Conservation (phyloP, 257 asterid species). For the Solanum appendiculatum region DNA sequence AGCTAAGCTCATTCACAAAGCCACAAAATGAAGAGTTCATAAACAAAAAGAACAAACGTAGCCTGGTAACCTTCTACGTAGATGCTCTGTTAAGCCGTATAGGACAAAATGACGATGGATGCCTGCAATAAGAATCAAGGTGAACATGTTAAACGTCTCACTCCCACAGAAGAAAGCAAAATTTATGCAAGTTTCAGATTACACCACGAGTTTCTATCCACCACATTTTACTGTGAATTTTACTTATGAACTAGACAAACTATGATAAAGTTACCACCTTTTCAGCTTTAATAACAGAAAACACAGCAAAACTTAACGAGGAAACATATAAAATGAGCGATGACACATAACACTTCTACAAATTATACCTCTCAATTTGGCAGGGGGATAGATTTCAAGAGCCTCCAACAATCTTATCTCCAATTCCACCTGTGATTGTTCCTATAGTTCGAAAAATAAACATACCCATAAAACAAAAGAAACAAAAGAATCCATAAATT, state of each 20-base stretch:
- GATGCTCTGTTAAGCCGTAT: slow-evolving; percentile 28
- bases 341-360: neutral
- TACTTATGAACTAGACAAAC: neutral
- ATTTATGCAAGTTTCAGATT: neutral
- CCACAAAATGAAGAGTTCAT: neutral
- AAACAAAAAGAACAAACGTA: neutral
- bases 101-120: slow-evolving; percentile 60
- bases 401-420: slow-evolving; percentile 83
- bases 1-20: neutral
- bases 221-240: neutral
- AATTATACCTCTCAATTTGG: slow-evolving; percentile 61
- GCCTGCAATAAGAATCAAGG: slow-evolving; percentile 36
- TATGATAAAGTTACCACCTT: neutral
- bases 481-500: neutral
- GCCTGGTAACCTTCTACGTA: slow-evolving; percentile 47
- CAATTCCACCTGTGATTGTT: slow-evolving; percentile 78
- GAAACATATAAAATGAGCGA: neutral
- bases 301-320: neutral
- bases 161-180: neutral
- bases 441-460: slow-evolving; percentile 29
- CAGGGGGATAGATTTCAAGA: slow-evolving; percentile 84
- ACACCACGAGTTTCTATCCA: neutral
- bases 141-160: neutral
- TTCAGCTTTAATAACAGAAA: neutral
- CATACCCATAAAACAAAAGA: neutral